phyloP scores from a whole-genome alignment of 2,329 filamentous ascomycete species.

The Aschersonia sp. region DNA sequence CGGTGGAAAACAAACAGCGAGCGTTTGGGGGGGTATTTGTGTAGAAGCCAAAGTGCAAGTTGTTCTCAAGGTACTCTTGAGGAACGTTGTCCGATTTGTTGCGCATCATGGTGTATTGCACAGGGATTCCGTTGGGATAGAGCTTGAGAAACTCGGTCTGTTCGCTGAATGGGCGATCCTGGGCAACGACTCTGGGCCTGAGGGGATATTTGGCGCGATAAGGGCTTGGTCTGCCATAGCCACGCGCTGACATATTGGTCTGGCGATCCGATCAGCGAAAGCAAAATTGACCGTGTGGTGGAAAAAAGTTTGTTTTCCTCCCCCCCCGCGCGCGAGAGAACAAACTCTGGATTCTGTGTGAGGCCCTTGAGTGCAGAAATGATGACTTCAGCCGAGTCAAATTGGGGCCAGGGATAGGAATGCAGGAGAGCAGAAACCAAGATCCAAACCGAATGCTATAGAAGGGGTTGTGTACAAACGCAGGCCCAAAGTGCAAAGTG shows the following conservation, averaged over 20 bases:
- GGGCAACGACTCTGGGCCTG: slow-evolving; percentile 8
- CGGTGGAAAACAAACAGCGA: slow-evolving; percentile 25
- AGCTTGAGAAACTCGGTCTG: slow-evolving; percentile 13
- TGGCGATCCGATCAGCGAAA: too few relatives aligned
- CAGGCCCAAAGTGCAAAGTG: background rate
- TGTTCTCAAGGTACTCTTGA: slow-evolving; percentile 19
- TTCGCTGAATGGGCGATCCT: slow-evolving; percentile 10
- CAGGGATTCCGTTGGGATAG: slow-evolving; percentile 22
- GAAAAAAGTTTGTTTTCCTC: too few relatives aligned
- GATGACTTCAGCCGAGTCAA: too few relatives aligned
- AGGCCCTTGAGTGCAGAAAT: too few relatives aligned
- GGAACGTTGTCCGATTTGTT: slow-evolving; percentile 10
- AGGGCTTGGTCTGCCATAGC: background rate
- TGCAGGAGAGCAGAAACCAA: too few relatives aligned
- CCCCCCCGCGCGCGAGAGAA: too few relatives aligned
- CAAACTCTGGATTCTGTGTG: too few relatives aligned
- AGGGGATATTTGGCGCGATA: slow-evolving; percentile 3
- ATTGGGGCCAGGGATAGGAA: too few relatives aligned
- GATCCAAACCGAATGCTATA: too few relatives aligned
- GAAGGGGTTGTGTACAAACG: background rate
- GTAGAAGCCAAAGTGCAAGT: slow-evolving; percentile 23
- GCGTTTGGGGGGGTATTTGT: slow-evolving; percentile 14
- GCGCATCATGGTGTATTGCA: slow-evolving; percentile 18
- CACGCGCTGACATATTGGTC: background rate
- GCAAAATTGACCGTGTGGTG: too few relatives aligned